Evolutionary conservation across 1,139 yeast species (phyloP), one percentile per base, ranked within the genome.

Genomic region (Trichomonascaceae sp.): DNA sequence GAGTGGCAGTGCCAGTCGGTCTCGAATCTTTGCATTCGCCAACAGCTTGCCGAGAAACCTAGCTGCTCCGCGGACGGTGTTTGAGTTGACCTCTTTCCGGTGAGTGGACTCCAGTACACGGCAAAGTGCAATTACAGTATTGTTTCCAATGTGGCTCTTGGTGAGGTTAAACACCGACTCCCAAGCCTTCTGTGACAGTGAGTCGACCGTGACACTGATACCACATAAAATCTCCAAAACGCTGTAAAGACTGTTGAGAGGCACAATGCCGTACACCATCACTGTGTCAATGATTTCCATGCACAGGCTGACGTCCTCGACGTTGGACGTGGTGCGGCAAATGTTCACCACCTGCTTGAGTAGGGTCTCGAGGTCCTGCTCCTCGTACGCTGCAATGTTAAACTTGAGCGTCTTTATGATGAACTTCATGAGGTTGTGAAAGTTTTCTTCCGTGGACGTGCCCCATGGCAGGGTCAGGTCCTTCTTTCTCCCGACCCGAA

Each of bases 21-120:
- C 34, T 16, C 37, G 26, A n/a, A 34, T 37, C 13, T 42, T 36
- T 13, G 36, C 33, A 13, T 36, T 29, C 14, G 39, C 36, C 8
- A 52, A 31, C 23, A 55, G 41, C 13, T 43, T 34, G 27, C 44
- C 45, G n/a, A 60, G 42, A 32, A 56, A 47, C 15, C 45, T 37
- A 5, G 60, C 64, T 0, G 78, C 69, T 1, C 80, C 81, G 16
- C 67, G 48, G 38, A 71, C 60, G 13, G 71, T 59, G 40, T 61
- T 61, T 4, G 65, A 47, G 28, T 60, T 52, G 32, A 46, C 50
- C 13, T 53, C 46, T 26, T 48, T 43, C 16, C 47, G 37, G 4
- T 48, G 48, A 18, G 50, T 45, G 17, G 51, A 51, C 15, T 56
- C 51, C 13, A 67, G 48, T 16, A 69, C 57, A 23, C 60, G 58